Percentiles rank a stretch among this genome's conserved stretches.
phyloP scores from a whole-genome alignment of 768 basidiomycete genomes.

The Daedalea quercina region DNA sequence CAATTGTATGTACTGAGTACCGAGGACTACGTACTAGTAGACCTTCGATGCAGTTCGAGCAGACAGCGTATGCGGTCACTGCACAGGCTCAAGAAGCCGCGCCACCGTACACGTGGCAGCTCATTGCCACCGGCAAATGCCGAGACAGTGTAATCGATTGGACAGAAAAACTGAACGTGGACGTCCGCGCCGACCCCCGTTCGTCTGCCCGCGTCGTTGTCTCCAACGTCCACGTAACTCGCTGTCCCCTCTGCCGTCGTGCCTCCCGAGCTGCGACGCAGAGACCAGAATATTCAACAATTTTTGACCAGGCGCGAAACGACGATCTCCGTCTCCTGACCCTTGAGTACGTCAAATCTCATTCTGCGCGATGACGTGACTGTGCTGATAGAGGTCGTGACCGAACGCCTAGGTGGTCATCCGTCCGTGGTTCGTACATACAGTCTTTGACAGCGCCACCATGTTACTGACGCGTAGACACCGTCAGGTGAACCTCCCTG shows the following conservation, averaged over 20 bases:
- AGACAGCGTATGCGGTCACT: too few relatives aligned
- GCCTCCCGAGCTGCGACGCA: slow-evolving; percentile 30
- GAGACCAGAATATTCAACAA: slow-evolving; percentile 40
- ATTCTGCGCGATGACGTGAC: background rate
- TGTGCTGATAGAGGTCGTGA: slow-evolving; percentile 1
- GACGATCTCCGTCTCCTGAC: slow-evolving; percentile 77
- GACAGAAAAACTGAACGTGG: slow-evolving; percentile 2
- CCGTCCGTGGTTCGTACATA: slow-evolving; percentile 56
- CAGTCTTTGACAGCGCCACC: background rate
- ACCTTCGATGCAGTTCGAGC: too few relatives aligned
- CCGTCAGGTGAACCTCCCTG: slow-evolving; percentile 73
- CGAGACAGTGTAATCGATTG: slow-evolving; percentile 9
- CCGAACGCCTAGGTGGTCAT: slow-evolving; percentile 56
- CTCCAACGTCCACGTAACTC: background rate
- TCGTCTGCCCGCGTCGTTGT: background rate
- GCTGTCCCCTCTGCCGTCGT: slow-evolving; percentile 20
- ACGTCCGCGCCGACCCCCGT: background rate
- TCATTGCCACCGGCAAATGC: background rate
- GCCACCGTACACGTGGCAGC: background rate
- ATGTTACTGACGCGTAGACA: background rate
- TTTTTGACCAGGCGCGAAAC: slow-evolving; percentile 75
- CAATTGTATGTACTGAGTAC: too few relatives aligned
- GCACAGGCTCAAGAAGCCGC: background rate
- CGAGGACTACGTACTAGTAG: too few relatives aligned
- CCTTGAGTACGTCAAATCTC: slow-evolving; percentile 51